These are phyloP conservation scores for Crithidia bombi DNA, from an alignment of 208 protist species.

Conservation along the genomic window DNA sequence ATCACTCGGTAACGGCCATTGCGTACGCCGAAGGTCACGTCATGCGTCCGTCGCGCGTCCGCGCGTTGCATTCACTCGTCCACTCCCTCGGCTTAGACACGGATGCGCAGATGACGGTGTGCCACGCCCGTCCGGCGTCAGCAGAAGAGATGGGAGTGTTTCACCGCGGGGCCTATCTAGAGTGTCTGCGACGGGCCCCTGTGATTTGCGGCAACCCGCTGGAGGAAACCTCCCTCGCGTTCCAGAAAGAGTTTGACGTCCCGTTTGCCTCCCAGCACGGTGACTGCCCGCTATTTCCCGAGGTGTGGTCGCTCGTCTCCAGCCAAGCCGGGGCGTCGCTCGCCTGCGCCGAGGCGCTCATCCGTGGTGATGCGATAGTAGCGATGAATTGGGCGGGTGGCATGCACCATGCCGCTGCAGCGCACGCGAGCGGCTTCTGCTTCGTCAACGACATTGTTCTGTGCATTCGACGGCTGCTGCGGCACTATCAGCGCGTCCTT, in stretches of 20 bases:
- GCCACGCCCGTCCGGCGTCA: conserved; percentile 59
- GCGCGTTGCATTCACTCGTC: conserved; percentile 72
- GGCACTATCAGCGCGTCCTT: conserved; percentile 96
- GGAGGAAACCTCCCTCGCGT: conserved; percentile 53
- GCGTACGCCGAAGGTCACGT: conserved; percentile 74
- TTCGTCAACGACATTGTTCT: conserved; percentile 99
- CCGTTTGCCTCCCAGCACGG: conserved; percentile 56
- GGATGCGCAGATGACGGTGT: conserved; percentile 53
- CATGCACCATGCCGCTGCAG: conserved; percentile 96
- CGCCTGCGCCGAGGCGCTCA: conserved; percentile 95
- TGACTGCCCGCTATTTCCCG: conserved; percentile 84
- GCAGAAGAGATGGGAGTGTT: conserved; percentile 67
- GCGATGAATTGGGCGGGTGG: conserved; percentile 99
- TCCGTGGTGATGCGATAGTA: conserved; percentile 90
- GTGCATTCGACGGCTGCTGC: conserved; percentile 99
- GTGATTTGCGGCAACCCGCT: conserved; percentile 76
- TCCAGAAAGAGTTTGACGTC: conserved; percentile 85
- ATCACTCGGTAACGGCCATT: conserved; percentile 70
- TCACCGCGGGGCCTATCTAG: conserved; percentile 76
- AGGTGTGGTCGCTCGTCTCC: conserved; percentile 77
- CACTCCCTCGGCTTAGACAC: conserved; percentile 67
- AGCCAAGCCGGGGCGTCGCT: conserved; percentile 92
- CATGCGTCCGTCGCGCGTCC: conserved; percentile 80
- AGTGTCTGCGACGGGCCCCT: conserved; percentile 65
- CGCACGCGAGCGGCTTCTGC: conserved; percentile 98